Evolutionary conservation across 352 stramenopile species (phyloP), one percentile per base, ranked within the genome.

Genomic region (Globisporangium cederbergense): DNA sequence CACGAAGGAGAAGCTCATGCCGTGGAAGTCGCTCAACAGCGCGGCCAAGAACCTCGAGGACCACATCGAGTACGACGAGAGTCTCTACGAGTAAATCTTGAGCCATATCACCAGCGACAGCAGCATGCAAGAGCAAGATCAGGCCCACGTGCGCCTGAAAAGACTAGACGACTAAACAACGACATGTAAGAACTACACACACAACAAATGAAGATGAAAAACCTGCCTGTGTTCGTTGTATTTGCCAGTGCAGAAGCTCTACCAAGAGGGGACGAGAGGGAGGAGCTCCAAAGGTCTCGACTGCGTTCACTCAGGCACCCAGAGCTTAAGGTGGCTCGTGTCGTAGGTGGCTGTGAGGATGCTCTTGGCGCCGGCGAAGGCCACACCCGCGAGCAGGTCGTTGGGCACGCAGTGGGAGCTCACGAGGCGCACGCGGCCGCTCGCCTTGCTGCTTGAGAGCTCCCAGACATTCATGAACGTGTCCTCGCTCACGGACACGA

Each of bases 21-120:
- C 76, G 32, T 95, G 87, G 87, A 89, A 64, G 46, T 95, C 87
- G 43, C 78, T 95, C 28, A 95, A 95, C 52, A 83, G 78, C 58
- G 87, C 87, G 1, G 81, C 83, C 16, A 93, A 89, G 69, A 88
- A 89, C 46, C 72, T 95, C 65, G 83, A 93, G 60, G 77, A 90
- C 18, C 85, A 95, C 74, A 91, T 95, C 51, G 75, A 93, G 60
- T 95, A 95, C 72, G 85, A 95, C 57, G 77, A 88, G 22, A 88
- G 81, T 60, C 63, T 95, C 34, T 95, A 84, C 60, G 85, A 93
- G 32, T 93, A 22, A 60, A 7, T 14, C 9, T 42, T 14, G 11
- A 42, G 36, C 36, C 11, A 36, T 4, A 36, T 42, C 36, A 14
- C 36, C 9, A 42, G 36, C 36, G 11, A 11, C 36, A 42, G 11